Conservation (phyloP, 2,329 filamentous ascomycete species). For the Hypoxylon sp. region DNA sequence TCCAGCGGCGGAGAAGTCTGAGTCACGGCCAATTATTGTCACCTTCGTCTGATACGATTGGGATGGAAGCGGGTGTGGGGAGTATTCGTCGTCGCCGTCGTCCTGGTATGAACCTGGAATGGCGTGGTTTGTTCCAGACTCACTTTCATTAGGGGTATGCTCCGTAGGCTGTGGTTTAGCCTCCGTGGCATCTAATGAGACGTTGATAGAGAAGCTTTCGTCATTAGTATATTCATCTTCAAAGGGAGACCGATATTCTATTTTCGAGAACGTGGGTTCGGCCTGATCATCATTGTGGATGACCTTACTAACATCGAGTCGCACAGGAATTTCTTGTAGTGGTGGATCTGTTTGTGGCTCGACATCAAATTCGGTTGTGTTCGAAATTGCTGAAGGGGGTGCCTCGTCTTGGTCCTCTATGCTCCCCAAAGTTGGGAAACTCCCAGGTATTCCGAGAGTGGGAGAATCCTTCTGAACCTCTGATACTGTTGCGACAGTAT, state of each 20-base stretch:
- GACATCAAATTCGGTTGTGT: constrained; percentile 79
- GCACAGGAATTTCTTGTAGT: constrained; percentile 53
- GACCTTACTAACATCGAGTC: constrained; percentile 43
- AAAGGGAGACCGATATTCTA: constrained; percentile 67
- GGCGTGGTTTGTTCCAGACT: constrained; percentile 46
- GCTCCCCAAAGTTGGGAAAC: constrained; percentile 65
- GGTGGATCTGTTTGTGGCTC: constrained; percentile 75
- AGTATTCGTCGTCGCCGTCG: constrained; percentile 58
- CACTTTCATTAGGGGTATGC: constrained; percentile 49
- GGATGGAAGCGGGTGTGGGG: constrained; percentile 57
- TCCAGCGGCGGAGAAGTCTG: constrained; percentile 54
- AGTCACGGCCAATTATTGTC: constrained; percentile 65
- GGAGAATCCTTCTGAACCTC: constrained; percentile 69
- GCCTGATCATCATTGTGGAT: constrained; percentile 49
- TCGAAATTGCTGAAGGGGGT: constrained; percentile 72
- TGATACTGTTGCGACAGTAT: constrained; percentile 32
- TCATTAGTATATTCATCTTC: constrained; percentile 61
- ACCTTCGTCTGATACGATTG: constrained; percentile 64
- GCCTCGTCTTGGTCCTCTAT: constrained; percentile 62
- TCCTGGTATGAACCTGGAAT: constrained; percentile 56
- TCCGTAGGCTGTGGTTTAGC: constrained; percentile 46
- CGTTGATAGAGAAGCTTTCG: constrained; percentile 59
- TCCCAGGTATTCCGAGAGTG: constrained; percentile 76
- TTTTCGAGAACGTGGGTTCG: constrained; percentile 51
- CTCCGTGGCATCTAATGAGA: constrained; percentile 58